phyloP scores from a whole-genome alignment of 2,329 filamentous ascomycete genomes.

The Macroventuria anomochaeta region DNA sequence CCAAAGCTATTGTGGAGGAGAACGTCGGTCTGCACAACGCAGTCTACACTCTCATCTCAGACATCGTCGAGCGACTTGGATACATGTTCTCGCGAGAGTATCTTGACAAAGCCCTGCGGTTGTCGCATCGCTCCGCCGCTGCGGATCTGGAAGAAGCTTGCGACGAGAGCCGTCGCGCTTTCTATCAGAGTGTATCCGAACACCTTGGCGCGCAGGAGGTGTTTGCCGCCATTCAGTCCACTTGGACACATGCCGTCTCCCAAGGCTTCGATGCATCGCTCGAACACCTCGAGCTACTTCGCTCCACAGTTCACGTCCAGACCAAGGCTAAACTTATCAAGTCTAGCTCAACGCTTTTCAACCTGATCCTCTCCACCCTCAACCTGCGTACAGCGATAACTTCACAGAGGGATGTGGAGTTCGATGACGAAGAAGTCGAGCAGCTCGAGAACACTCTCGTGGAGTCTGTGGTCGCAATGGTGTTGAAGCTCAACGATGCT shows the following conservation, averaged over 20 bases:
- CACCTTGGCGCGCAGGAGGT: conserved; percentile 79
- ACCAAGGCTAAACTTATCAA: conserved; percentile 80
- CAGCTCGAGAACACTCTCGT: conserved; percentile 71
- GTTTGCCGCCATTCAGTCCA: conserved; percentile 73
- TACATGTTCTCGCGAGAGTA: conserved; percentile 85
- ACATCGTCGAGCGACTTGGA: conserved; percentile 81
- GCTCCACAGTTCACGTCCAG: conserved; percentile 75
- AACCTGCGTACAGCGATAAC: conserved; percentile 64
- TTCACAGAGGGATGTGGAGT: conserved; percentile 49
- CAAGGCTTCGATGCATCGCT: conserved; percentile 64
- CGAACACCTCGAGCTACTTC: conserved; percentile 74
- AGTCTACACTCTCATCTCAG: conserved; percentile 77
- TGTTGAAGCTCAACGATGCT: conserved; percentile 94
- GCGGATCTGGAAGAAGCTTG: conserved; percentile 67
- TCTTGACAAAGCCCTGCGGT: conserved; percentile 72
- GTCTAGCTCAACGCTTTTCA: conserved; percentile 72
- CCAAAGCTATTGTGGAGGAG: conserved; percentile 64
- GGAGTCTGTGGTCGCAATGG: conserved; percentile 81
- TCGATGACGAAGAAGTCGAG: conserved; percentile 59
- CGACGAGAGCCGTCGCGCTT: conserved; percentile 69
- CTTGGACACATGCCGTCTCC: conserved; percentile 70
- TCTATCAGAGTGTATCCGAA: conserved; percentile 76
- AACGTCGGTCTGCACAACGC: conserved; percentile 77
- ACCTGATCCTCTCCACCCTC: conserved; percentile 62
- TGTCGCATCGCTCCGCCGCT: conserved; percentile 75